Conservation (phyloP, 345 rosid genomes). For the Pistacia atlantica region DNA sequence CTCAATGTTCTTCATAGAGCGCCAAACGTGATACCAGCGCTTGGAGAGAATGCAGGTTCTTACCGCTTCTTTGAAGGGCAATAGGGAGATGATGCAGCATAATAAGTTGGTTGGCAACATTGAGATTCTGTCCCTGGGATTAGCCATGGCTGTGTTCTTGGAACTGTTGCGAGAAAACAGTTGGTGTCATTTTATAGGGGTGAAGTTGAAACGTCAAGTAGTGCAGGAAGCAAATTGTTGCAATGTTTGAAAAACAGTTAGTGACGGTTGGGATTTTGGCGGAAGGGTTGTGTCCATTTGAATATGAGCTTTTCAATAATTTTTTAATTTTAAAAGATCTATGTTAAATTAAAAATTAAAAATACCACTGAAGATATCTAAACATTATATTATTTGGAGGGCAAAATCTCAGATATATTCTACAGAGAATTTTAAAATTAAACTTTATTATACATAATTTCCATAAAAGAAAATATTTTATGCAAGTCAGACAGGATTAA, state of each 20-base stretch:
- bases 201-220: not conserved
- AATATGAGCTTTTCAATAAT: no score
- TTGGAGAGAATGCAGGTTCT: slow-evolving; percentile 32
- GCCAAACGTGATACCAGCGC: slow-evolving; percentile 33
- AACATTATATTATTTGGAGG: no score
- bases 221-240: no score
- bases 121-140: slow-evolving; percentile 20
- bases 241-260: not conserved
- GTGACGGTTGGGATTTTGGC: slow-evolving; percentile 12
- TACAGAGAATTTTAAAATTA: no score
- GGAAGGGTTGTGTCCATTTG: not conserved
- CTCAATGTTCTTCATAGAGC: slow-evolving; percentile 19
- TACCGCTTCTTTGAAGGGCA: slow-evolving; percentile 45
- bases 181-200: no score
- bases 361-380: no score
- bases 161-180: not conserved
- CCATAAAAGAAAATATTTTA: no score
- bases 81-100: slow-evolving; percentile 23
- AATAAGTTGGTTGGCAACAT: slow-evolving; percentile 20
- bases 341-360: no score
- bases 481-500: no score
- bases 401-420: no score
- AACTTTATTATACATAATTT: no score
- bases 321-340: no score
- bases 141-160: not conserved